Base-by-base conservation (phyloP, 176 grass and related monocot species). In the Panicum miliaceum region DNA sequence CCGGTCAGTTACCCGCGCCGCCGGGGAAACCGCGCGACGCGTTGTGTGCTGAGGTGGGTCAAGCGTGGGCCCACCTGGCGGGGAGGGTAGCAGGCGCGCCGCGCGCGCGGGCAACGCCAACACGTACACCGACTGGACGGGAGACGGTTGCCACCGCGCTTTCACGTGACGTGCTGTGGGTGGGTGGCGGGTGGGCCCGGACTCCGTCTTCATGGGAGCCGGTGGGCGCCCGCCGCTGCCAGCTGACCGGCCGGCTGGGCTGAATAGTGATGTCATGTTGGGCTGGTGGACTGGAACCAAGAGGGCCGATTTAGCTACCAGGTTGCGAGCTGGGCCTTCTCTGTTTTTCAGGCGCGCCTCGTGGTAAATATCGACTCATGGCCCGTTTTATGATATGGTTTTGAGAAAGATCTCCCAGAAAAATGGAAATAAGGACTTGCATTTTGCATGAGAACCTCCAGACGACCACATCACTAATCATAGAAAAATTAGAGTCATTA, bases 151-250 rank as follows among this genome's bases (percentile, higher is more conserved):
- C 54, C 46, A 46, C 65, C 81, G 41, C 57, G 37, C 67, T 84
- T 57, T 88, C 86, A 79, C 81, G 81, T 79, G 75, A 81, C 47
- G 79, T 18, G 71, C 51, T 62, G 54, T 12, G 29, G 42, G 64
- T 77, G 8, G 3, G 61, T 83, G 81, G 46, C 26, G 35, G 47
- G 75, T 66, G 58, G 81, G 75, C 1, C 68, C 48, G 3, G 16
- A 2, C 59, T 80, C 87, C 87, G 15, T 3, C 27, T 84, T 84
- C 83, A 8, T 78, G 64, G 73, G 80, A 78, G 54, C 54, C 63
- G 26, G 43, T 74, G 26, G 38, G 16, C 26, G 36, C 22, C 10
- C 2, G 38, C 34, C 9, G 0, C 7, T 13, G 29, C 9, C 73
- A 35, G 1, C 29, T 22, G 52, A 15, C 70, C 56, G 56, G n/a